Evolutionary conservation across 1,139 yeast genomes (phyloP).

Genomic region (Fermentozyma sake): DNA sequence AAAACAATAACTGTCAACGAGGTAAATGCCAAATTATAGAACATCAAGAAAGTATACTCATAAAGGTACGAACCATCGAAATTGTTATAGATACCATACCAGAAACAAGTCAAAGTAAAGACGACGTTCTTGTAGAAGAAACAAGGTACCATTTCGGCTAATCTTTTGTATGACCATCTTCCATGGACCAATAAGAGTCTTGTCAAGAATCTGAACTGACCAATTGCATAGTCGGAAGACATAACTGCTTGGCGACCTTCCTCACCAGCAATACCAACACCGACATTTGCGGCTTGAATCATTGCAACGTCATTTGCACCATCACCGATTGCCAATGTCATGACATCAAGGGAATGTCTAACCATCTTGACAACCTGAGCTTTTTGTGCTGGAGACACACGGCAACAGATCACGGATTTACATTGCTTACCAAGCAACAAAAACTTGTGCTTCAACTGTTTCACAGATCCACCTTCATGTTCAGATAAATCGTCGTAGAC

Average conservation of each 20-base stretch:
- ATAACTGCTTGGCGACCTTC: conserved; percentile 67
- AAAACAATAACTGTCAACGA: conserved; percentile 57
- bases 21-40: conserved; percentile 61
- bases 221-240: conserved; percentile 66
- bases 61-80: conserved; percentile 61
- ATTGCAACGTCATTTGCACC: conserved; percentile 69
- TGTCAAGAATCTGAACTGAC: conserved; percentile 55
- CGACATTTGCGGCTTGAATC: conserved; percentile 65
- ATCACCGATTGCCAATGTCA: conserved; percentile 65
- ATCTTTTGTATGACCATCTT: conserved; percentile 59
- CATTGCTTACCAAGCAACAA: conserved; percentile 56
- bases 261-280: conserved; percentile 66
- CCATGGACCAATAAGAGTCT: conserved; percentile 58
- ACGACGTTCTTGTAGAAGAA: conserved; percentile 61
- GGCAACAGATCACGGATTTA: conserved; percentile 57
- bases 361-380: conserved; percentile 55
- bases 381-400: conserved; percentile 64
- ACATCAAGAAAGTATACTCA: conserved; percentile 61
- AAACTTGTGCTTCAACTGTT: conserved; percentile 33
- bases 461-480: conserved; percentile 7
- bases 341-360: conserved; percentile 46
- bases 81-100: conserved; percentile 55
- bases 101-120: conserved; percentile 56
- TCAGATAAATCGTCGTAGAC: conserved; percentile 28
- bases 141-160: conserved; percentile 63